Percentiles rank a stretch among this genome's conserved stretches.
These are phyloP conservation scores for Linanthus parryae DNA, from an alignment of 148 eudicot species.

Conservation along the genomic window DNA sequence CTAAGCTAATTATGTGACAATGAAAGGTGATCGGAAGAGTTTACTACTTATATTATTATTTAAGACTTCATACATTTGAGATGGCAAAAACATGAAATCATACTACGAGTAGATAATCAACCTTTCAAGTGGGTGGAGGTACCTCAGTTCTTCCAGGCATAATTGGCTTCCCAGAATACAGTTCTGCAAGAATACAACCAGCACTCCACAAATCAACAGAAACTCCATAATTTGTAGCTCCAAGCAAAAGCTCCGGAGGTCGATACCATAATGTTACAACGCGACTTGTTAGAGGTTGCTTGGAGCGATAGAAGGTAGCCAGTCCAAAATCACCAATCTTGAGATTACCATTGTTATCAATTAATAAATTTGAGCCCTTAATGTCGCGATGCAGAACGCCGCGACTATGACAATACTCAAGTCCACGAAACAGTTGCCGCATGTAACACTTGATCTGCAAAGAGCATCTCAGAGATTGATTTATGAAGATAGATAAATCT, in stretches of 20 bases:
- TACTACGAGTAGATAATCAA: too few relatives aligned
- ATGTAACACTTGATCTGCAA: constrained; percentile 66
- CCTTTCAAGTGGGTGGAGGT: constrained; percentile 5
- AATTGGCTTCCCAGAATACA: constrained; percentile 55
- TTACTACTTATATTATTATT: too few relatives aligned
- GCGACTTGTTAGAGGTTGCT: constrained; percentile 61
- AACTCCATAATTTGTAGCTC: constrained; percentile 51
- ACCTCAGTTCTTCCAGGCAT: constrained; percentile 82
- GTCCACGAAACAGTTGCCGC: constrained; percentile 56
- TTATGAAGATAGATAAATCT: neutral
- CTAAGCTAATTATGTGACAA: too few relatives aligned
- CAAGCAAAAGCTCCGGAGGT: constrained; percentile 71
- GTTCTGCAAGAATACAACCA: constrained; percentile 63
- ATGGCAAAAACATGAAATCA: too few relatives aligned
- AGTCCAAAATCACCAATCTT: constrained; percentile 67
- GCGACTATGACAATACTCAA: constrained; percentile 56
- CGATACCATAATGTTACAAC: constrained; percentile 71
- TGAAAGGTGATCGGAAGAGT: too few relatives aligned
- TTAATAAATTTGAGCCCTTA: constrained; percentile 54
- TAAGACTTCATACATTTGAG: too few relatives aligned
- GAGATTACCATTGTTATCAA: constrained; percentile 49
- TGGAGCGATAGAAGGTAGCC: constrained; percentile 39
- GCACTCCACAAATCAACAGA: constrained; percentile 70
- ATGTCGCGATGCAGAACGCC: constrained; percentile 67
- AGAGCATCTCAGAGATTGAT: neutral